phyloP scores from a whole-genome alignment of 176 grass and related monocot genomes.

The Melocanna baccifera region DNA sequence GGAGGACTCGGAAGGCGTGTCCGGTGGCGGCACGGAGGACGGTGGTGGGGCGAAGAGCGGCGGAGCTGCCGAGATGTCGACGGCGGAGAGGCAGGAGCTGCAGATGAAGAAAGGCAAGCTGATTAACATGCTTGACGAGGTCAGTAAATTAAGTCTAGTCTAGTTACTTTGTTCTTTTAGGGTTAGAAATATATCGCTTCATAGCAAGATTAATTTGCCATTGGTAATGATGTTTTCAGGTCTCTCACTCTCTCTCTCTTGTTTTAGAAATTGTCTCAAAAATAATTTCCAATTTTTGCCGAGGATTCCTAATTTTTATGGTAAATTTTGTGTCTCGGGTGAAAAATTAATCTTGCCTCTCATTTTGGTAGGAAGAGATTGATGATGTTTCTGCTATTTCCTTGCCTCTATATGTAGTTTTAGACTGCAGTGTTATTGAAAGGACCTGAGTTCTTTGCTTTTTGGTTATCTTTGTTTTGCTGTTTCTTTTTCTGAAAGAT shows the following conservation, averaged over 20 bases:
- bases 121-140: conserved; percentile 95
- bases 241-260: neutral
- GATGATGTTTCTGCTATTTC: conserved; percentile 15
- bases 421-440: conserved; percentile 11
- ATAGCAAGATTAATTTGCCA: neutral
- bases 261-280: neutral
- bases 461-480: conserved; percentile 42
- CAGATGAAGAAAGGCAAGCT: conserved; percentile 99
- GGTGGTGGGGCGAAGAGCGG: conserved; percentile 16
- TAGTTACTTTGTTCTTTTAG: neutral
- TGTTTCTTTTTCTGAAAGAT: conserved; percentile 46
- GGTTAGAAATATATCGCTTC: neutral
- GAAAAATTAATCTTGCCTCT: neutral
- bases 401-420: conserved; percentile 18
- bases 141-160: conserved; percentile 38
- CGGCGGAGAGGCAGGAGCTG: conserved; percentile 90
- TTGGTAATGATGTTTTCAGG: neutral
- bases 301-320: neutral
- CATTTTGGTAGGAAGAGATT: conserved; percentile 13
- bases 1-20: conserved; percentile 47
- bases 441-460: conserved; percentile 32
- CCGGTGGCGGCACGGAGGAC: conserved; percentile 36
- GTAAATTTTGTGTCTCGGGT: neutral
- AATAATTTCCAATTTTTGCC: neutral
- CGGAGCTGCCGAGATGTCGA: conserved; percentile 51